phyloP scores from a whole-genome alignment of 768 basidiomycete genomes.

The Chiua virens region DNA sequence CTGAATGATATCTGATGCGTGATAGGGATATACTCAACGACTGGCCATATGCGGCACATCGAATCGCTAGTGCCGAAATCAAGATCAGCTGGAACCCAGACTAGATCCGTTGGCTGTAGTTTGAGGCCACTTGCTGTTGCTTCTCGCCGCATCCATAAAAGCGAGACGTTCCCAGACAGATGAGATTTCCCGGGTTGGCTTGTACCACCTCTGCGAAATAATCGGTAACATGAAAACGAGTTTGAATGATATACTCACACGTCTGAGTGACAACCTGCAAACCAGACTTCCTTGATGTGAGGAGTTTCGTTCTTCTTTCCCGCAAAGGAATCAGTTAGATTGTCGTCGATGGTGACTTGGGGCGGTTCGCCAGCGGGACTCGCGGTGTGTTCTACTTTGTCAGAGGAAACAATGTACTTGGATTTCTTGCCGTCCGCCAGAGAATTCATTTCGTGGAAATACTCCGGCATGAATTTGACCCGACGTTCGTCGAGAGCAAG shows the following conservation, averaged over 20 bases:
- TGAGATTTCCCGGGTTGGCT: slow-evolving; percentile 16
- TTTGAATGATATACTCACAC: slow-evolving; percentile 16
- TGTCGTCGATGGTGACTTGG: neutral
- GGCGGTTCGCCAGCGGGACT: neutral
- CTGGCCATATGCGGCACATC: too few species aligned
- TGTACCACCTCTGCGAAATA: slow-evolving; percentile 17
- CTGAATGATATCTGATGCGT: too few species aligned
- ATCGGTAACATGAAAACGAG: neutral
- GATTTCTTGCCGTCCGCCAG: slow-evolving; percentile 9
- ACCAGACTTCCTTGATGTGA: too few species aligned
- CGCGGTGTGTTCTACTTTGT: neutral
- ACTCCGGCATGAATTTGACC: slow-evolving; percentile 53
- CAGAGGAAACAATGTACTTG: neutral
- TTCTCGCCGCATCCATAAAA: too few species aligned
- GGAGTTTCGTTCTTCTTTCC: neutral
- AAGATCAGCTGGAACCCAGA: too few species aligned
- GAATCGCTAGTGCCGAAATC: too few species aligned
- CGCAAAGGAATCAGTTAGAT: neutral
- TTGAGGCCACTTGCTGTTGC: too few species aligned
- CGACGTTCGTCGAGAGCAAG: slow-evolving; percentile 63
- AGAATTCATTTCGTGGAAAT: slow-evolving; percentile 31
- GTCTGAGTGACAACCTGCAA: slow-evolving; percentile 42
- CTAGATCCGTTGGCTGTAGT: too few species aligned
- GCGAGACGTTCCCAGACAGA: slow-evolving; percentile 24
- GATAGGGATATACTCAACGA: too few species aligned